Evolutionary conservation across 129 eudicot genomes (phyloP).

Genomic region (Lonicera japonica): DNA sequence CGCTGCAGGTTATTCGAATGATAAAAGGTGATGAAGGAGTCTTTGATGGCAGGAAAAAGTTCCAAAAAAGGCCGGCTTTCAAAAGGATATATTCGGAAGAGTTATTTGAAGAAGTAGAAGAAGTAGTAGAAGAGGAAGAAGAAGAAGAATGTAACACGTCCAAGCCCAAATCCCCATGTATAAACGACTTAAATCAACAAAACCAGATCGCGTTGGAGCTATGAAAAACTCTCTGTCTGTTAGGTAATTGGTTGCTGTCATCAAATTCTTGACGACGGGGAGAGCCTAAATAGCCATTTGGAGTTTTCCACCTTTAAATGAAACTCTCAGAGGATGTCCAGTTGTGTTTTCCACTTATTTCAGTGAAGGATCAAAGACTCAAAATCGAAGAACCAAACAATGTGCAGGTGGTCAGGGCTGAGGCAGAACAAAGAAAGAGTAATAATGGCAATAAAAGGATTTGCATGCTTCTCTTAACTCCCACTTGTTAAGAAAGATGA

Average conservation of each 20-base stretch:
- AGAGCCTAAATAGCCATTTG: constrained; percentile 1
- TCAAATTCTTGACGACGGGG: not conserved
- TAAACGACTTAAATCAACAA: constrained; percentile 36
- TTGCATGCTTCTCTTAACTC: too few relatives aligned
- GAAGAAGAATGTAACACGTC: not conserved
- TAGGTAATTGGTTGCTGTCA: not conserved
- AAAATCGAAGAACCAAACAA: constrained; percentile 5
- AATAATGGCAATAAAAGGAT: not conserved
- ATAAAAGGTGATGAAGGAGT: constrained; percentile 44
- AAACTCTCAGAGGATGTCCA: not conserved
- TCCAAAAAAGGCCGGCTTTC: constrained; percentile 48
- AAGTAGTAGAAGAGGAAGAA: not conserved
- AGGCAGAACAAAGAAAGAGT: not conserved
- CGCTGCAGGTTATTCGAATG: constrained; percentile 56
- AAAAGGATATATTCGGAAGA: constrained; percentile 45
- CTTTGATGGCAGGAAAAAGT: constrained; percentile 29
- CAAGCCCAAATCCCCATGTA: constrained; percentile 18
- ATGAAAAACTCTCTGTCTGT: constrained; percentile 5
- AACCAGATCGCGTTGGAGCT: constrained; percentile 30
- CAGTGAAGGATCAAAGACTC: not conserved
- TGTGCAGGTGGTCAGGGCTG: not conserved
- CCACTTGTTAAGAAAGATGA: not conserved
- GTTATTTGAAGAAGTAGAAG: constrained; percentile 34
- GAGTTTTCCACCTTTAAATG: not conserved
- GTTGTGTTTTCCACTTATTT: constrained; percentile 3